Base-by-base conservation (phyloP, 169 alveolate species). In the Neospora caninum region DNA sequence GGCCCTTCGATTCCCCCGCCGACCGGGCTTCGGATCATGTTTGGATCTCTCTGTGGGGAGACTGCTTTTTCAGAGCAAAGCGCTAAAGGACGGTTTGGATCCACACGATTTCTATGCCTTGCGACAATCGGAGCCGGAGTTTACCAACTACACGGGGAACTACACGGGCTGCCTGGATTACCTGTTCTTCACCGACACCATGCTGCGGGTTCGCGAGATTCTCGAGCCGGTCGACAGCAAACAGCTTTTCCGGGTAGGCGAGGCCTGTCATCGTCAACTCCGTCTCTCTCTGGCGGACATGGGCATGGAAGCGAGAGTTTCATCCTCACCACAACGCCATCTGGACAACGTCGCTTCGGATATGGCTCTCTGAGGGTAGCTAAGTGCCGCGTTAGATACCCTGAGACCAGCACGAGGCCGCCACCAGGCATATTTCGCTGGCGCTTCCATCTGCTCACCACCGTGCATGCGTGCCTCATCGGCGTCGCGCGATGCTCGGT, bases 111-210 rank as follows among this genome's bases (percentile, higher is more conserved):
- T 86, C 49, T 31, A 54, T n/a, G 70, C 13, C 25, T n/a, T 53
- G 49, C 92, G 67, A 36, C 86, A 42, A 49, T 69, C 45, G 31
- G 98, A 97, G 88, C 98, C 98, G 29, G 93, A 91, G 91, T 97
- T 97, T 89, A 97, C 98, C 9, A 97, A 97, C 84, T 97, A 96
- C 80, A 96, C 98, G 0, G 93, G 95, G 20, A 95, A 94, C 83
- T 97, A 95, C 84, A 92, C 95, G 36, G 98, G 98, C 18, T 97
- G 98, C 86, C 82, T 97, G 83, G 98, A 97, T 89, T 97, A 97
- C 80, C 96, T 97, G 36, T 96, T 96, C 64, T 82, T 42, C 89
- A 10, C 69, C 18, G 69, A 42, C 89, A 42, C 89, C 43, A 18
- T 42, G 53, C 64, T 82, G 34, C 64, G 89, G 25, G 89, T 82